Percentiles rank a stretch among this genome's conserved stretches.
Conservation (phyloP, 1,284 basidiomycete species). For the Austroboletus olivaceoglutinosus region DNA sequence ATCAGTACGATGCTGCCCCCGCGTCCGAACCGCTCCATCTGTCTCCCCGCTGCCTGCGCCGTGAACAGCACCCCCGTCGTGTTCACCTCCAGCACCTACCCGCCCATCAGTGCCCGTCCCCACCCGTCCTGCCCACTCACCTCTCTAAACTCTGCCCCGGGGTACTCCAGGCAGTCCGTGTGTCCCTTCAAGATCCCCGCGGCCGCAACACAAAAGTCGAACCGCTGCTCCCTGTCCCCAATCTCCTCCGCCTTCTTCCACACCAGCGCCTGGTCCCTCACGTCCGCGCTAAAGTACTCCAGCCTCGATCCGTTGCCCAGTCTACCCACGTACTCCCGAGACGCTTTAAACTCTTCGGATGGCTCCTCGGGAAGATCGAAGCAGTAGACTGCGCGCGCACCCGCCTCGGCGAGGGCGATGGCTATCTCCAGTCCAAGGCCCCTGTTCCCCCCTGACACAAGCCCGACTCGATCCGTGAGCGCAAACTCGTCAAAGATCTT, state of each 20-base stretch:
- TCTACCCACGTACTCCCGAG: constrained; percentile 50
- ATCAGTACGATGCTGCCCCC: constrained; percentile 77
- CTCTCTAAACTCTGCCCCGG: constrained; percentile 67
- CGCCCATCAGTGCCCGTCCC: background rate
- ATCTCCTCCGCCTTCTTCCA: constrained; percentile 59
- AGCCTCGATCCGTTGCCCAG: constrained; percentile 50
- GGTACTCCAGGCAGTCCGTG: constrained; percentile 68
- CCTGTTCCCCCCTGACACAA: constrained; percentile 78
- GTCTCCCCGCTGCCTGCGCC: constrained; percentile 74
- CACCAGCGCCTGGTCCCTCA: constrained; percentile 57
- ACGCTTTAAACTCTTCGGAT: constrained; percentile 63
- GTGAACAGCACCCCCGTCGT: constrained; percentile 75
- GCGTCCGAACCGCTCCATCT: constrained; percentile 70
- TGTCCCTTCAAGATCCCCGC: constrained; percentile 71
- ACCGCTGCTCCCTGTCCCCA: constrained; percentile 58
- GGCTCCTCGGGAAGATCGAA: constrained; percentile 69
- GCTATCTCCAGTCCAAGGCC: constrained; percentile 85
- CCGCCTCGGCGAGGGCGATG: constrained; percentile 72
- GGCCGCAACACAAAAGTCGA: constrained; percentile 75
- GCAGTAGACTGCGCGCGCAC: constrained; percentile 74
- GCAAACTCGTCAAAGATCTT: constrained; percentile 74
- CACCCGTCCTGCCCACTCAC: constrained; percentile 30
- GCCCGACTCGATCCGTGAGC: constrained; percentile 68
- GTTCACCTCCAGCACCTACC: constrained; percentile 72
- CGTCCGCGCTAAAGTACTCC: constrained; percentile 66